phyloP scores from a whole-genome alignment of 1,284 basidiomycete genomes.

The Bondarzewia mesenterica region DNA sequence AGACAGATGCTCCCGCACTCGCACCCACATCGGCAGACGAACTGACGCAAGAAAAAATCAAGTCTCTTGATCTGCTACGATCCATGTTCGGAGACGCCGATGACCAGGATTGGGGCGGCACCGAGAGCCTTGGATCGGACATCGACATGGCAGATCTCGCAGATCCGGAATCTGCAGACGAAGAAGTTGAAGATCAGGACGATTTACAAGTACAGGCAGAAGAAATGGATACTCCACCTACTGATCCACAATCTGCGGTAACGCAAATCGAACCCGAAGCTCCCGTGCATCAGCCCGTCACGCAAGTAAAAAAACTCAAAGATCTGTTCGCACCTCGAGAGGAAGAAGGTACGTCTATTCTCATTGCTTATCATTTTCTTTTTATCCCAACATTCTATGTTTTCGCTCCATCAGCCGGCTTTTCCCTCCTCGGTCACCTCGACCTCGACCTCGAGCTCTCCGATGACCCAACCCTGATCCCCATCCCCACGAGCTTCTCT shows the following conservation, averaged over 20 bases:
- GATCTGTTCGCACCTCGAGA: conserved; percentile 63
- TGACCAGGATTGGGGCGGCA: conserved; percentile 40
- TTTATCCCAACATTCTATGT: not conserved
- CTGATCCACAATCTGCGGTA: not conserved
- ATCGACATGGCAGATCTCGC: conserved; percentile 37
- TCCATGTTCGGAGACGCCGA: conserved; percentile 38
- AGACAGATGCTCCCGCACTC: not conserved
- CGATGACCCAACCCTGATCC: conserved; percentile 42
- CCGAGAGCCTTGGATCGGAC: conserved; percentile 44
- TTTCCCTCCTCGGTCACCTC: conserved; percentile 62
- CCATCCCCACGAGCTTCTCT: conserved; percentile 15
- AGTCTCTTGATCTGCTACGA: conserved; percentile 39
- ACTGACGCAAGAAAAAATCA: conserved; percentile 36
- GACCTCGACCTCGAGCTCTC: conserved; percentile 53
- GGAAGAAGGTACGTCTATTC: conserved; percentile 42
- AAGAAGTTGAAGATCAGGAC: conserved; percentile 18
- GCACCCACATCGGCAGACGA: conserved; percentile 19
- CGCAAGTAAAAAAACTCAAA: conserved; percentile 37
- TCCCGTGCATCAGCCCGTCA: not conserved
- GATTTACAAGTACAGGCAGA: conserved; percentile 21
- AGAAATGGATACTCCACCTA: not conserved
- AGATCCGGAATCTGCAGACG: conserved; percentile 7
- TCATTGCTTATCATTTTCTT: not conserved
- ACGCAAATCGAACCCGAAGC: not conserved
- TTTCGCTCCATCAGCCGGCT: conserved; percentile 27